Percentiles rank a stretch among this genome's conserved stretches.
phyloP scores from a whole-genome alignment of 345 rosid species.

The Orychophragmus violaceus region DNA sequence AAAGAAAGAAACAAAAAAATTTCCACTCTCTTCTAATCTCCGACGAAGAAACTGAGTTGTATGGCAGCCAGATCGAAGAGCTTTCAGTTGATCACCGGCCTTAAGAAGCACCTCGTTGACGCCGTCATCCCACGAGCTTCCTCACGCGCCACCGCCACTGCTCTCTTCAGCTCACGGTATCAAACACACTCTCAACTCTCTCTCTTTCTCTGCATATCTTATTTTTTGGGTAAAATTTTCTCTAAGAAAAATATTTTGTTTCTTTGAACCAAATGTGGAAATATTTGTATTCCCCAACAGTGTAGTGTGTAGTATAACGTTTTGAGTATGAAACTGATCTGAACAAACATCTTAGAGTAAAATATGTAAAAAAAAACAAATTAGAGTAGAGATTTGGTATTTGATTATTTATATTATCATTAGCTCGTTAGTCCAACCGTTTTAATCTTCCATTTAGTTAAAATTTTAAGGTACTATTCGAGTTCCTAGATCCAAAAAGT shows the following conservation, averaged over 20 bases:
- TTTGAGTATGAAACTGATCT: background rate
- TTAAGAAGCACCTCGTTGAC: slow-evolving; percentile 40
- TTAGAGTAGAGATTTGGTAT: background rate
- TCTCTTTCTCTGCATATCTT: background rate
- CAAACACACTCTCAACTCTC: background rate
- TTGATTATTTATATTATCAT: background rate
- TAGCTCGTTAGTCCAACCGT: background rate
- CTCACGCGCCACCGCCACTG: slow-evolving; percentile 24
- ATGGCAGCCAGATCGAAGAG: slow-evolving; percentile 61
- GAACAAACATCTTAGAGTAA: background rate
- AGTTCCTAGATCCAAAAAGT: slow-evolving; percentile 17
- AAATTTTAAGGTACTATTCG: background rate
- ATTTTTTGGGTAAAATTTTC: too few relatives aligned
- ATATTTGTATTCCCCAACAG: background rate
- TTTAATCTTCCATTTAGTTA: background rate
- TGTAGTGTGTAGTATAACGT: background rate
- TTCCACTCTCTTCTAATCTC: background rate
- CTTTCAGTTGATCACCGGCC: slow-evolving; percentile 39
- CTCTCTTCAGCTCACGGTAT: slow-evolving; percentile 4
- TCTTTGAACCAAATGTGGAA: too few relatives aligned
- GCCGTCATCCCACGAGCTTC: slow-evolving; percentile 25
- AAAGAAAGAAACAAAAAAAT: background rate
- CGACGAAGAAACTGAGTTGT: slow-evolving; percentile 16
- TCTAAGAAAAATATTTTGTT: too few relatives aligned
- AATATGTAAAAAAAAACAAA: too few relatives aligned